Evolutionary conservation across 371 early-diverging fungal genomes (phyloP), one percentile per base, ranked within the genome.

Genomic region (Saksenaea oblongispora): DNA sequence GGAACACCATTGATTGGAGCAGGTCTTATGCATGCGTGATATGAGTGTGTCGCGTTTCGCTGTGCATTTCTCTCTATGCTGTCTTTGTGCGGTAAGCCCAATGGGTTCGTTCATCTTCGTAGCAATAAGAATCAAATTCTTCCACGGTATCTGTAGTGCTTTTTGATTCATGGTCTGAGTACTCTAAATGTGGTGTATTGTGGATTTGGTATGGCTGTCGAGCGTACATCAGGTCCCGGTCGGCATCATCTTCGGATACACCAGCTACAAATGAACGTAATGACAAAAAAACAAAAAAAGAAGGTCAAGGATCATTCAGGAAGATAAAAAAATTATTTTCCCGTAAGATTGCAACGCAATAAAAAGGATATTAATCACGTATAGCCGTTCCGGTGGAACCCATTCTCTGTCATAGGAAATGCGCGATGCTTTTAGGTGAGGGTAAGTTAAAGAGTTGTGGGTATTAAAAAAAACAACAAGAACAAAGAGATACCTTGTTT

Each of bases 361-460:
- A 67, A 64, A 71, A 71, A 71, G 72, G 72, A 71, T 71, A 71
- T 71, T 68, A 68, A 71, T 71, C 59, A 65, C 42, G 62, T 64
- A 42, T 1, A 71, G 53, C 41, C 72, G 58, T 54, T 67, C 72
- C 17, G 72, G 72, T 59, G 72, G 72, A 37, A 68, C 60, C 72
- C 72, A 71, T n/a, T 67, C 68, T 34, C 59, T 54, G 39, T 67
- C 68, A 24, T 58, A 44, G 27, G 47, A 47, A 22, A 58, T 58
- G 26, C 61, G 36, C 34, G 58, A 51, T 36, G 56, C 44, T 57
- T 62, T 34, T 18, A 22, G 22, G 1, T 17, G 2, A 47, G 51
- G 51, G 7, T 2, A 31, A 31, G 31, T 31, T 31, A 31, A 7
- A 7, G 31, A 31, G 31, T 31, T 2, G 31, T 31, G 2, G 51